Evolutionary conservation across 78 protist species (phyloP).

Genomic region (Chrysochromulina tobinii): DNA sequence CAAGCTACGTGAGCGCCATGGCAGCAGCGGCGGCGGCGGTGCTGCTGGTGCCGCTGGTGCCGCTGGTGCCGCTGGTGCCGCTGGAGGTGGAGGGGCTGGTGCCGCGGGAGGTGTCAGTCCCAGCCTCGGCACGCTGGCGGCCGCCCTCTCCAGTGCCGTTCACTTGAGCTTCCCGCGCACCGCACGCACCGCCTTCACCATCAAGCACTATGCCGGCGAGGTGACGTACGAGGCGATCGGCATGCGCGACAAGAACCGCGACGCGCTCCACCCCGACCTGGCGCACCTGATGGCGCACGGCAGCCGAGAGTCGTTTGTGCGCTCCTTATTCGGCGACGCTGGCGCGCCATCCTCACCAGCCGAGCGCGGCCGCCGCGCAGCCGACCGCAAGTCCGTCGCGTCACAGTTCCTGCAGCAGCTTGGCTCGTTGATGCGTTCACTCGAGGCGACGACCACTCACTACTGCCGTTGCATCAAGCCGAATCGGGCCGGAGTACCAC

Average conservation of each 20-base stretch:
- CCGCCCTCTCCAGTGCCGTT: too few relatives aligned
- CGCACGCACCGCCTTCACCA: neutral
- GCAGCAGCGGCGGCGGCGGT: too few relatives aligned
- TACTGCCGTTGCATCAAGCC: conserved; percentile 87
- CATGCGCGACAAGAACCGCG: conserved; percentile 74
- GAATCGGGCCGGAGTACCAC: neutral
- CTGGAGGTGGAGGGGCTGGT: too few relatives aligned
- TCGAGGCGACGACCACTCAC: conserved; percentile 81
- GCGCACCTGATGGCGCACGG: neutral
- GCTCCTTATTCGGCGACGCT: too few relatives aligned
- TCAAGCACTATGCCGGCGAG: conserved; percentile 69
- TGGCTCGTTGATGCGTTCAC: conserved; percentile 71
- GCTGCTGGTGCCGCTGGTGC: too few relatives aligned
- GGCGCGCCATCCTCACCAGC: too few relatives aligned
- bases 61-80: too few relatives aligned
- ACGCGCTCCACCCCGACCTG: neutral
- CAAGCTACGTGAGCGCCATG: neutral
- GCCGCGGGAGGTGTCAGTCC: too few relatives aligned
- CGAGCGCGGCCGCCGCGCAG: neutral
- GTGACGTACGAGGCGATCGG: conserved; percentile 60
- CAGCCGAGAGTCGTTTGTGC: too few relatives aligned
- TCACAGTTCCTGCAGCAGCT: conserved; percentile 73
- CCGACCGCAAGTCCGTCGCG: conserved; percentile 53
- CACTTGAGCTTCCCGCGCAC: neutral
- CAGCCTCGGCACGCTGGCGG: too few relatives aligned